Evolutionary conservation across 1,284 basidiomycete genomes (phyloP), one percentile per base, ranked within the genome.

Genomic region (Leccinum fallax): DNA sequence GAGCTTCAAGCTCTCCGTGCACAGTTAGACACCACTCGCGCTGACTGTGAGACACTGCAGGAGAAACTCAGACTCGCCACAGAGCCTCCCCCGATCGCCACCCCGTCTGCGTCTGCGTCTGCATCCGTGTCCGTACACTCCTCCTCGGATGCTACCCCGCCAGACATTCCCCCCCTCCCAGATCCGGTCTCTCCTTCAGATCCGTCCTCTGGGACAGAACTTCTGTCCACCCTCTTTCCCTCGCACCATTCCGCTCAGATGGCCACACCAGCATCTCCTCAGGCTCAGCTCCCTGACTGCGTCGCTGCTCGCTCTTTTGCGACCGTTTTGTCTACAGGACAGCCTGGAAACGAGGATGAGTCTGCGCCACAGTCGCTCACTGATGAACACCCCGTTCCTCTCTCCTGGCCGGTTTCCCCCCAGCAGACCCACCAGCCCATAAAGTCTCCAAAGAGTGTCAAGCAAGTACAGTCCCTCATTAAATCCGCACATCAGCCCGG

Each of bases 391-490:
- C 32, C 5, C n/a, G 10, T 40, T 10, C 49, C 63, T 19, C 68
- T 70, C 34, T 36, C 51, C 19, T 75, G 72, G 69, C 74, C 73
- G 55, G 16, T 61, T 32, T 49, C 64, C 40, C 16, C 65, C 8
- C 64, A 65, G 8, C 65, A 65, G 10, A 0, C 61, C 13, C 53
- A 63, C 48, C 76, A 68, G 28, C 19, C 61, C 11, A 30, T 60
- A 3, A 69, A 71, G 57, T 74, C 75, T 2, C 61, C 73, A 43
- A 76, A 74, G 69, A 79, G 63, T 63, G 67, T 81, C 34, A 76
- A 72, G 15, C 77, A 81, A 40, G 66, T 81, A 8, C 77, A 79
- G 53, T 72, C 76, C 5, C 77, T 81, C 57, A 80, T 81, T 64
- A 71, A 73, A 51, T 71, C 71, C 8, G 75, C 78, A n/a, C 78